Base-by-base conservation (phyloP, 768 basidiomycete genomes). In the Dacryopinax spathularia region DNA sequence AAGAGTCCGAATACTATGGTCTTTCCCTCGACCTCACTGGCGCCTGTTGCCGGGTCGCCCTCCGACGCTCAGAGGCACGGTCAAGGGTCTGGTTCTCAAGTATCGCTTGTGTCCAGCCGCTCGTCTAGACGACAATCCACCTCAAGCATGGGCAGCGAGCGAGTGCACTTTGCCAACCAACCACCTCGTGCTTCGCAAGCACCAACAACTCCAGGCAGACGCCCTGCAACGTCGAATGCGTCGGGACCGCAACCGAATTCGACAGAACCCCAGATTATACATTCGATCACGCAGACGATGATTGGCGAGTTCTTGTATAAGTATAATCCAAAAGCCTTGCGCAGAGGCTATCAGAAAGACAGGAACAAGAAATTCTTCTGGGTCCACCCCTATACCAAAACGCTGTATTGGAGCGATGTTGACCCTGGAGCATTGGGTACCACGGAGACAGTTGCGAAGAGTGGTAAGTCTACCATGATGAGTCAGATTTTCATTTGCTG, bases 311-410 rank as follows among this genome's bases (percentile, higher is more conserved):
- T 93, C 76, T 74, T 99, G 77, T 91, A 89, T 82, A 98, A 98
- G 79, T 97, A 99, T 75, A 97, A 95, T 9, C 81, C 95, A 61
- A 82, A 84, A 64, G 76, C 89, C 18, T 84, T 98, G 70, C 91
- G 93, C 25, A 94, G 89, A 74, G 93, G 91, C 13, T 82, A 92
- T 72, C 90, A 90, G 22, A 88, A 91, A 73, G 86, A 84, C 72
- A 79, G 94, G 61, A 96, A 99, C 75, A 86, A 84, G 73, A 81
- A 96, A 35, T 99, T 93, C 84, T 96, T 98, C 81, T 99, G 96
- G 96, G 86, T 99, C n/a, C 95, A 98, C 75, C 96, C 96, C 20
- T 99, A 98, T 73, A 98, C 94, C 37, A 91, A 91, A 78, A 97
- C 93, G 3, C 70, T 99, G 64, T 97, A 98, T 74, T 99, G 96